Base-by-base conservation (phyloP, 2,329 filamentous ascomycete species). In the Ustulina deusta region DNA sequence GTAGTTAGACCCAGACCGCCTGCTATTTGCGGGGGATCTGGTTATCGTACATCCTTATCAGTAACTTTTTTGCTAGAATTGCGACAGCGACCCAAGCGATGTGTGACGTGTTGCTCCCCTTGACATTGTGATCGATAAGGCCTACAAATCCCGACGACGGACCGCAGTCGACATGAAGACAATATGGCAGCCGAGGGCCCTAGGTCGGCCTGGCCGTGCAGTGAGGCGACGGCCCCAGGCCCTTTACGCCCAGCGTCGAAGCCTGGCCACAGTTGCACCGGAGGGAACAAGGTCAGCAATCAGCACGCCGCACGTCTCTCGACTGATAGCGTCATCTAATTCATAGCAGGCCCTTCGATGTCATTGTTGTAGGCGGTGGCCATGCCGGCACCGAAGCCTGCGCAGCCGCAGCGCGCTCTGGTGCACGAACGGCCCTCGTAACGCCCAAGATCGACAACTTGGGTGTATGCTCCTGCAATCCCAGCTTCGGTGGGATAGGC, bases 371-470 rank as follows among this genome's bases (percentile, higher is more conserved):
- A 70, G 96, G 96, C 62, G 96, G 96, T 68, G 96, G 96, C 32
- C 96, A 99, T 84, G 96, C 96, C 64, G 96, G 96, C 56, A 92
- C 94, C 61, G 96, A 99, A 84, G 96, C 96, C 66, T 95, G 92
- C 72, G 91, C 96, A 11, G 96, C 95, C 1, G 93, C 96, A 15
- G 96, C 96, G 51, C 89, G 96, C 75, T 88, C 92, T 17, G 96
- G 96, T 60, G 96, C 95, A 57, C 90, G 90, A 74, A 98, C 96
- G 48, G 95, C 92, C 1, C 87, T 99, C 72, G 86, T 99, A 56
- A 99, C 96, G 1, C 96, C 95, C 1, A 93, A 73, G 49, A 61
- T 74, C 58, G 69, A 72, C 38, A 75, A 72, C 38, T 63, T 73
- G 10, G 74, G 74, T 13, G 72, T 74, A 15, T 75, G 74, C 58